phyloP scores from a whole-genome alignment of 2,329 filamentous ascomycete species.

The Colletotrichum sp. region DNA sequence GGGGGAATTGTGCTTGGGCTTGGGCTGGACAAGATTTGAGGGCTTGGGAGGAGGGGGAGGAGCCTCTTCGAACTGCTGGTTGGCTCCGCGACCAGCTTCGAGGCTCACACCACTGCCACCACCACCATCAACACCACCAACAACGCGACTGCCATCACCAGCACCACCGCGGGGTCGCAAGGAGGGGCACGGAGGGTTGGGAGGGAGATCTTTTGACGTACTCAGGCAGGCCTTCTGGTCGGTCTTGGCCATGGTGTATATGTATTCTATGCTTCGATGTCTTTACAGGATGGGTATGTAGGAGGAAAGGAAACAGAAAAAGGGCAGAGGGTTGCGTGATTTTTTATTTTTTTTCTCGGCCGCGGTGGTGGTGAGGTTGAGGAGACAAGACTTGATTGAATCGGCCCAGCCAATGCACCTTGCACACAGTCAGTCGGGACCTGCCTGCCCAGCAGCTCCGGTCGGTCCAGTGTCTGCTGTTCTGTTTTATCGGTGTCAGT shows the following conservation, averaged over 20 bases:
- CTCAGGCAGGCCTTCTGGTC: conserved; percentile 68
- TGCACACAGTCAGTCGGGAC: neutral
- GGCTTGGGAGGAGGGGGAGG: conserved; percentile 17
- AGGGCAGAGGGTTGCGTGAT: conserved; percentile 32
- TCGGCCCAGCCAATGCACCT: conserved; percentile 18
- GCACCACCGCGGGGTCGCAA: conserved; percentile 15
- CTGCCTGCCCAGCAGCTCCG: neutral
- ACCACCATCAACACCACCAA: neutral
- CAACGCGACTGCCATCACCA: neutral
- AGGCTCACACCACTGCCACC: neutral
- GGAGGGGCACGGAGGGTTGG: conserved; percentile 28
- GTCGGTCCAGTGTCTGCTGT: neutral
- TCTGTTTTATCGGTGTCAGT: conserved; percentile 16
- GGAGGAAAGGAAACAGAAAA: neutral
- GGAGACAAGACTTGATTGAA: conserved; percentile 18
- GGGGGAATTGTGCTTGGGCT: neutral
- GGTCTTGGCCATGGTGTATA: conserved; percentile 54
- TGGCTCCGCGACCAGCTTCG: neutral
- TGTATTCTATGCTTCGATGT: conserved; percentile 3
- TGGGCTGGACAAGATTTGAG: neutral
- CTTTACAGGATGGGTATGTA: neutral
- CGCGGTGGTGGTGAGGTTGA: conserved; percentile 28
- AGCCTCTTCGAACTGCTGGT: neutral
- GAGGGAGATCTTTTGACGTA: conserved; percentile 49
- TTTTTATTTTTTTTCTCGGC: conserved; percentile 25